A percentile compares a stretch with the other conserved stretches of the same genome.
These are phyloP conservation scores for Gillenia trifoliata DNA, from an alignment of 306 rosid species.

Conservation along the genomic window DNA sequence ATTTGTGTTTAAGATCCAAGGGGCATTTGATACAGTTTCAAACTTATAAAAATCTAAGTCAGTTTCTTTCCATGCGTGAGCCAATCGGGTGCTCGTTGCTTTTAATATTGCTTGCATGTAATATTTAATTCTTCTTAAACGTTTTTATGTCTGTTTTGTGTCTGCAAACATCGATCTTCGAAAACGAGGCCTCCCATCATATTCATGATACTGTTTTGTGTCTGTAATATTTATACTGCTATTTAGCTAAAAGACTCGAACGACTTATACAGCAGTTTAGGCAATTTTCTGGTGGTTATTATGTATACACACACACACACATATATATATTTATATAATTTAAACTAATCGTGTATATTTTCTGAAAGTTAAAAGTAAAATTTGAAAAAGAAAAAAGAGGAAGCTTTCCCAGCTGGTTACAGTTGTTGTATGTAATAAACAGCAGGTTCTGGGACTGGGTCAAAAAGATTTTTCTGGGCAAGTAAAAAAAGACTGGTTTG, in stretches of 20 bases:
- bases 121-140: neutral
- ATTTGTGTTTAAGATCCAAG: slow-evolving; percentile 7
- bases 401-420: neutral
- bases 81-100: neutral
- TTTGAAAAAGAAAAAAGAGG: neutral
- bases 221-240: too few species aligned
- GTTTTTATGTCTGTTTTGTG: neutral
- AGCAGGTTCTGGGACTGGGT: neutral
- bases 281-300: neutral
- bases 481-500: neutral
- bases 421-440: neutral
- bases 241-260: neutral
- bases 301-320: too few species aligned
- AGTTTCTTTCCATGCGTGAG: neutral
- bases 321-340: too few species aligned
- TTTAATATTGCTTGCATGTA: neutral
- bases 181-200: neutral
- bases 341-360: too few species aligned
- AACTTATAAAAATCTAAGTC: neutral
- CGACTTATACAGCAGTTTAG: neutral
- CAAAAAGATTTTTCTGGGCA: neutral
- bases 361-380: neutral
- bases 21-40: neutral
- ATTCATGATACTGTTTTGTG: too few species aligned
- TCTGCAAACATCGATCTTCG: neutral